Base-by-base conservation (phyloP, 2,329 filamentous ascomycete genomes). In the Epichloe scottii region DNA sequence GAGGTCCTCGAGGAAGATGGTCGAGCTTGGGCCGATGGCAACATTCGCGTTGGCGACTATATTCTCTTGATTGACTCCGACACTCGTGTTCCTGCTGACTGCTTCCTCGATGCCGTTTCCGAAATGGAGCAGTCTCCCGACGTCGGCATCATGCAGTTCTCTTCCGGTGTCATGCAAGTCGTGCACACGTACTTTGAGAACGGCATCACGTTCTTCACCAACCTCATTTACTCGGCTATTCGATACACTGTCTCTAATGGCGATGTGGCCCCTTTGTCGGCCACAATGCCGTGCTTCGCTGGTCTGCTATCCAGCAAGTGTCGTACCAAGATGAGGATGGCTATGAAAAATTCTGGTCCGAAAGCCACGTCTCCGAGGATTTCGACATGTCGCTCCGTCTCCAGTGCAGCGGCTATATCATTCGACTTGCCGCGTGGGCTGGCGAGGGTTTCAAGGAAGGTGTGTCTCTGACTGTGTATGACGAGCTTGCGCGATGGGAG, bases 1-100 rank as follows among this genome's bases (percentile, higher is more conserved):
- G 77, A 84, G 53, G 78, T 84, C 17, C 73, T 90, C 38, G 76
- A 82, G 45, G 79, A 82, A 46, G 75, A 86, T 51, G 81, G 82
- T 17, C 79, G 83, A 30, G 85, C 85, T 30, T 87, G 84, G 85
- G 87, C 87, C 17, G 87, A 89, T 62, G 89, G 88, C 55, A 89
- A 93, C 66, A 84, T 95, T 58, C 86, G 88, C 48, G 73, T 94
- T 21, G 89, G 89, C 51, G 88, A 94, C 67, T 90, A 89, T 66
- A 87, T 90, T 53, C 61, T 69, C 12, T 60, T 90, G 53, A 85
- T 89, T 61, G 85, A 89, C 68, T 89, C 85, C 2, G 85, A 89
- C 65, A 89, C 85, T 33, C 84, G 85, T 66, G 85, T 89, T 2
- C 87, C 87, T 1, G 70, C 75, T 39, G 87, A 90, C 65, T 91